Evolutionary conservation across 768 basidiomycete genomes (phyloP).

Genomic region (Tubosaeta sp.): DNA sequence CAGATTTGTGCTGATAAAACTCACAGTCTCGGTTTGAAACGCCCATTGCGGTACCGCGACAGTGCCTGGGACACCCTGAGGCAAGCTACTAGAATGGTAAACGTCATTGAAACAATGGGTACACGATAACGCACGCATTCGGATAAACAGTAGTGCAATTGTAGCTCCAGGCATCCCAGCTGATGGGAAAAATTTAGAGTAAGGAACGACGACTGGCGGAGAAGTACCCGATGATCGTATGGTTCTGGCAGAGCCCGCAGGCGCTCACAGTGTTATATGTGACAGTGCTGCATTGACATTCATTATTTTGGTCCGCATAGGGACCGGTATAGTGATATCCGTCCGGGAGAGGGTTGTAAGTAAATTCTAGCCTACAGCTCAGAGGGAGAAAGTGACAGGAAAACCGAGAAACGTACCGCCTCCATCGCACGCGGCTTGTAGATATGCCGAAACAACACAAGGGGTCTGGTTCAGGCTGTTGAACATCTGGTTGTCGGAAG

Average conservation of each 20-base stretch:
- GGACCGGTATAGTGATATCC: slow-evolving; percentile 32
- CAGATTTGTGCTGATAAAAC: slow-evolving; percentile 12
- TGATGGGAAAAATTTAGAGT: slow-evolving; percentile 16
- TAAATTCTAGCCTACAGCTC: slow-evolving; percentile 29
- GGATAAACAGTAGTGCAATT: slow-evolving; percentile 43
- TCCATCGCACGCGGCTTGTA: slow-evolving; percentile 40
- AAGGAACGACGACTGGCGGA: not conserved
- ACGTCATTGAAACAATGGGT: not conserved
- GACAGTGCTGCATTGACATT: slow-evolving; percentile 54
- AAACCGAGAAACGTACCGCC: slow-evolving; percentile 33
- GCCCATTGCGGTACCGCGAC: slow-evolving; percentile 60
- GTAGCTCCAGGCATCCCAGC: slow-evolving; percentile 49
- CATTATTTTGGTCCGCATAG: slow-evolving; percentile 22
- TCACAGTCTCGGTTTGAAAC: slow-evolving; percentile 48
- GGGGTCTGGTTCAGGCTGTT: slow-evolving; percentile 48
- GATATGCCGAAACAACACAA: slow-evolving; percentile 41
- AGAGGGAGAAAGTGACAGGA: slow-evolving; percentile 7
- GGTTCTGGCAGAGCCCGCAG: slow-evolving; percentile 53
- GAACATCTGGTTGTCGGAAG: slow-evolving; percentile 18
- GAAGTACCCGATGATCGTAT: slow-evolving; percentile 34
- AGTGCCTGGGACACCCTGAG: slow-evolving; percentile 41
- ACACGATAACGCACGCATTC: slow-evolving; percentile 16
- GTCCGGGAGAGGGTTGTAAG: slow-evolving; percentile 36
- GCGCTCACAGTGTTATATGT: slow-evolving; percentile 54
- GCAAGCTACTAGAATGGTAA: slow-evolving; percentile 34